Conservation (phyloP, 306 rosid genomes). For the Myrica gale region DNA sequence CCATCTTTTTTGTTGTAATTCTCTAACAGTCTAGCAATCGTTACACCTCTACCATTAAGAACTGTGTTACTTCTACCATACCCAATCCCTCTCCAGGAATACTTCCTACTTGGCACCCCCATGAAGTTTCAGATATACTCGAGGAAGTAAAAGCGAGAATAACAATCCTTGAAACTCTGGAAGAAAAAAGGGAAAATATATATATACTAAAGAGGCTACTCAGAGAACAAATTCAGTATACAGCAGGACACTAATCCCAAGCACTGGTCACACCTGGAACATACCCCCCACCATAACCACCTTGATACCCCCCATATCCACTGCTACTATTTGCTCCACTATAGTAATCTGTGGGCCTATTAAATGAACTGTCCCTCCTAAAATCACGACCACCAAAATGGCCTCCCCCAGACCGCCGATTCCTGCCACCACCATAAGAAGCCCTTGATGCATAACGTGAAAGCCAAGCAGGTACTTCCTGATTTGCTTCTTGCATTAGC, state of each 20-base stretch:
- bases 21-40: background rate
- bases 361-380: slow-evolving; percentile 50
- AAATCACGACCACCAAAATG: slow-evolving; percentile 78
- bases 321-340: slow-evolving; percentile 45
- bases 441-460: slow-evolving; percentile 60
- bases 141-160: background rate
- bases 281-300: slow-evolving; percentile 50
- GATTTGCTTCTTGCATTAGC: slow-evolving; percentile 81
- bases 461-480: slow-evolving; percentile 83
- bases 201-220: slow-evolving; percentile 34
- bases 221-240: slow-evolving; percentile 27
- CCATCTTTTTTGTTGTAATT: too few species aligned
- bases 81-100: slow-evolving; percentile 8
- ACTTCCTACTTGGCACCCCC: background rate
- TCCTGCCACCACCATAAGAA: slow-evolving; percentile 46
- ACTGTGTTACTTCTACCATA: slow-evolving; percentile 9
- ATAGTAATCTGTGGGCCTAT: slow-evolving; percentile 51
- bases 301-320: slow-evolving; percentile 56
- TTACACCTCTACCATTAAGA: slow-evolving; percentile 14
- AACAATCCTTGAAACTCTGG: slow-evolving; percentile 29
- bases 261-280: slow-evolving; percentile 67
- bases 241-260: slow-evolving; percentile 54
- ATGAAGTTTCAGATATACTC: too few species aligned
- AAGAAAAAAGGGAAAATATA: slow-evolving; percentile 29
- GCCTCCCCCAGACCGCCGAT: slow-evolving; percentile 57